phyloP scores from a whole-genome alignment of 108 stramenopile species.

The Skeletonema grethae region DNA sequence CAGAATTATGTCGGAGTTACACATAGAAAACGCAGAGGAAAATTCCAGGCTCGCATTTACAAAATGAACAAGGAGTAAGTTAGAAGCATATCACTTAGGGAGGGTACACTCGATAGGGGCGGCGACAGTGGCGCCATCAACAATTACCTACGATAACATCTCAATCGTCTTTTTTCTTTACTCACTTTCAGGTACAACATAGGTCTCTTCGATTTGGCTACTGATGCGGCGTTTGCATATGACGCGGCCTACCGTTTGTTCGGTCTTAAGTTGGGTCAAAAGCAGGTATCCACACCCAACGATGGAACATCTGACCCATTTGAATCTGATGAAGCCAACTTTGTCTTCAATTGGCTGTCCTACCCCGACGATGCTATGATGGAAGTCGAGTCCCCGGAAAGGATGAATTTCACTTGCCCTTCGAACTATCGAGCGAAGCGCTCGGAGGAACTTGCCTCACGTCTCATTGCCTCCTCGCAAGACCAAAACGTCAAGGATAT shows the following conservation, averaged over 20 bases:
- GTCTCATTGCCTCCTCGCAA: not conserved
- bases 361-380: conserved; percentile 1
- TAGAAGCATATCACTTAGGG: not conserved
- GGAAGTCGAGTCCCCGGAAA: not conserved
- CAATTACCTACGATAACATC: not conserved
- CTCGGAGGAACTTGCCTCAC: not conserved
- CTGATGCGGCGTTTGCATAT: conserved; percentile 5
- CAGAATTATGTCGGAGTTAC: conserved; percentile 2
- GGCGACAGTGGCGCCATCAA: not conserved
- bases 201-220: not conserved
- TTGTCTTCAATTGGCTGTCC: not conserved
- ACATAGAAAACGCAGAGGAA: not conserved
- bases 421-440: not conserved
- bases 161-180: not conserved
- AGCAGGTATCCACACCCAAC: not conserved
- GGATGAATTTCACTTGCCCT: conserved; percentile 6
- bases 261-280: not conserved
- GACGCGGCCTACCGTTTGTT: conserved; percentile 1
- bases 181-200: not conserved
- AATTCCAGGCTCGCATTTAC: conserved; percentile 3
- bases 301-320: not conserved
- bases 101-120: not conserved
- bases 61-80: conserved; percentile 7
- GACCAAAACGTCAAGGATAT: not conserved
- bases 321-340: not conserved